A percentile compares a stretch with the other conserved stretches of the same genome.
Evolutionary conservation across 768 basidiomycete genomes (phyloP).

Genomic region (Collybia mongolica): DNA sequence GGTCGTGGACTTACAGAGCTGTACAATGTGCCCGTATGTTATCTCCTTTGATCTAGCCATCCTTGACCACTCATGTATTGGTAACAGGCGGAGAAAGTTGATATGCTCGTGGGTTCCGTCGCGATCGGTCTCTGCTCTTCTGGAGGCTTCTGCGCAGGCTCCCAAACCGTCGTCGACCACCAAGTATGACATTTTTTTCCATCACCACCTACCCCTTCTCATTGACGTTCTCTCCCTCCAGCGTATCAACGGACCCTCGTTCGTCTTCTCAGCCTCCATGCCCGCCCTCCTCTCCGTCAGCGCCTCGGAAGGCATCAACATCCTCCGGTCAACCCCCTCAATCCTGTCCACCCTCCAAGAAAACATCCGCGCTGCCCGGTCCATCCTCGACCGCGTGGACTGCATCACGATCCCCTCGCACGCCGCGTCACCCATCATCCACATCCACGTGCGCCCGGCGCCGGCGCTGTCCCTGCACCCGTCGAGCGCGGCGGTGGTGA

Average conservation of each 20-base stretch:
- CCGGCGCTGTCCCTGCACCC: slow-evolving; percentile 23
- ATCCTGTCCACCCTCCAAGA: slow-evolving; percentile 77
- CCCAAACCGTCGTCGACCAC: slow-evolving; percentile 78
- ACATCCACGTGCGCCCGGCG: slow-evolving; percentile 60
- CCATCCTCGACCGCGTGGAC: slow-evolving; percentile 78
- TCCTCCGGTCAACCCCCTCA: slow-evolving; percentile 72
- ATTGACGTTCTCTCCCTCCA: slow-evolving; percentile 25
- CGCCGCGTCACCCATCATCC: slow-evolving; percentile 83
- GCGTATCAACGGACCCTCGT: slow-evolving; percentile 94
- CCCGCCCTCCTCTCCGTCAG: slow-evolving; percentile 88
- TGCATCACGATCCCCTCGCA: slow-evolving; percentile 85
- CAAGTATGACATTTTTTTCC: slow-evolving; percentile 49
- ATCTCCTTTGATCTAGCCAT: background rate
- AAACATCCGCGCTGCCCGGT: slow-evolving; percentile 76
- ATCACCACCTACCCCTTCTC: background rate
- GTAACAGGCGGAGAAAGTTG: slow-evolving; percentile 79
- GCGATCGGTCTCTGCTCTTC: slow-evolving; percentile 79
- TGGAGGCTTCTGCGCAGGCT: slow-evolving; percentile 96
- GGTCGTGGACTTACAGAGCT: slow-evolving; percentile 95
- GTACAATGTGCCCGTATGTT: slow-evolving; percentile 85
- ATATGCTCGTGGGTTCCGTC: slow-evolving; percentile 92
- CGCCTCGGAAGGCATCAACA: slow-evolving; percentile 82
- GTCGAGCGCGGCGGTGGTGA: slow-evolving; percentile 16
- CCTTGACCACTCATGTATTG: background rate
- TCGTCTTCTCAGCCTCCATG: slow-evolving; percentile 95